A percentile compares a stretch with the other conserved stretches of the same genome.
These are phyloP conservation scores for Camelina hispida DNA, from an alignment of 345 rosid genomes.

Conservation along the genomic window DNA sequence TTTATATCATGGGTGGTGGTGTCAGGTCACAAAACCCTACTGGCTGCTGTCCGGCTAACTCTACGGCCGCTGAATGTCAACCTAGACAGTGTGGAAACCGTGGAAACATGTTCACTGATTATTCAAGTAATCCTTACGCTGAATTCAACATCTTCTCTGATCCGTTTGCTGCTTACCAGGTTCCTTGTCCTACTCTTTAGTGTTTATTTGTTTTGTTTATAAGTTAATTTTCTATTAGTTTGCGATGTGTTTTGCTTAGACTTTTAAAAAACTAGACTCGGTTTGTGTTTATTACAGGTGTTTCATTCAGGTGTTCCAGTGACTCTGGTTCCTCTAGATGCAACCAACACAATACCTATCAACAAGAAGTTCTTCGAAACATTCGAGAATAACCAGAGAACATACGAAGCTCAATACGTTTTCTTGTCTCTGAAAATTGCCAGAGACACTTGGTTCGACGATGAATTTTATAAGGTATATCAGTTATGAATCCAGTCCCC, in stretches of 20 bases:
- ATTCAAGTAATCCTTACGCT: constrained; percentile 77
- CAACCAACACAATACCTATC: constrained; percentile 83
- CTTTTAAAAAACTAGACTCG: background rate
- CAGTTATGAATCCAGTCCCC: constrained; percentile 26
- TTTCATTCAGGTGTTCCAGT: constrained; percentile 86
- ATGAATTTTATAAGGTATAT: constrained; percentile 73
- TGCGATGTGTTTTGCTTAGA: background rate
- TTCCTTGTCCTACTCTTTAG: constrained; percentile 10
- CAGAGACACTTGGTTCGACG: constrained; percentile 70
- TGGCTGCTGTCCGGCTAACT: constrained; percentile 64
- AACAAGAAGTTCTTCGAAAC: constrained; percentile 59
- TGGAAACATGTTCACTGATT: constrained; percentile 78
- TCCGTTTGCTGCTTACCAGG: constrained; percentile 95
- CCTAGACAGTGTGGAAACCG: constrained; percentile 65
- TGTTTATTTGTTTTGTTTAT: background rate
- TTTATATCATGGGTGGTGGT: constrained; percentile 90
- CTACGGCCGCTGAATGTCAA: constrained; percentile 55
- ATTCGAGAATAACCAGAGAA: constrained; percentile 62
- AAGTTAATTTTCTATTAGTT: background rate
- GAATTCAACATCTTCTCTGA: constrained; percentile 87
- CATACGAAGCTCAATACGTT: constrained; percentile 83
- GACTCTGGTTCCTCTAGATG: constrained; percentile 87
- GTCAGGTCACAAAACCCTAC: constrained; percentile 69
- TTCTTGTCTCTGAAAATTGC: constrained; percentile 76
- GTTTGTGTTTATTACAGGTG: constrained; percentile 50